Conservation (phyloP, 306 rosid genomes). For the Echinosophora koreensis region DNA sequence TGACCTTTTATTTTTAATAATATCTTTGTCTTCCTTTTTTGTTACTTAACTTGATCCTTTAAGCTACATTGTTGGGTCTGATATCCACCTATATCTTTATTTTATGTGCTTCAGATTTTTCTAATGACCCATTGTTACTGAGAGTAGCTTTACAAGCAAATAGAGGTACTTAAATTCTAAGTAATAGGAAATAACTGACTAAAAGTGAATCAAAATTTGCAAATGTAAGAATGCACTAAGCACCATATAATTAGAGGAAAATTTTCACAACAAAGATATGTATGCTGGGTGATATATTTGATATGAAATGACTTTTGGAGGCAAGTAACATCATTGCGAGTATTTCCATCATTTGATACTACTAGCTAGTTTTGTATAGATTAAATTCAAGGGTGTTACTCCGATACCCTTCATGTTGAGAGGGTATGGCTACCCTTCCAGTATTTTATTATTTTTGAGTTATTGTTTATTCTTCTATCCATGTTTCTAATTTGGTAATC, state of each 20-base stretch:
- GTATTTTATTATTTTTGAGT: too few relatives aligned
- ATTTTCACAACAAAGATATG: slow-evolving; percentile 39
- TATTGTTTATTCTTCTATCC: too few relatives aligned
- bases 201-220: slow-evolving; percentile 60
- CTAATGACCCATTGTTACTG: slow-evolving; percentile 46
- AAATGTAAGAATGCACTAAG: slow-evolving; percentile 53
- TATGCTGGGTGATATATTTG: slow-evolving; percentile 50
- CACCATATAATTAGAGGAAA: slow-evolving; percentile 48
- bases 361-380: slow-evolving; percentile 28
- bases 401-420: too few relatives aligned
- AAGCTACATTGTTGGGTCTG: slow-evolving; percentile 47
- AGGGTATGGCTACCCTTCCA: too few relatives aligned
- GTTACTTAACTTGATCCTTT: slow-evolving; percentile 53
- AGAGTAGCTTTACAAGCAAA: slow-evolving; percentile 47
- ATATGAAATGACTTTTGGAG: slow-evolving; percentile 53
- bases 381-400: too few relatives aligned
- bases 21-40: slow-evolving; percentile 35
- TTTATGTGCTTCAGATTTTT: slow-evolving; percentile 45
- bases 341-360: slow-evolving; percentile 46
- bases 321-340: slow-evolving; percentile 66
- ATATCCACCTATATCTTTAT: slow-evolving; percentile 32
- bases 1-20: neutral
- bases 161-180: slow-evolving; percentile 53
- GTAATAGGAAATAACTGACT: slow-evolving; percentile 53
- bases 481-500: too few relatives aligned